Evolutionary conservation across 2,329 filamentous ascomycete genomes (phyloP).

Genomic region (Phyllosticta citrichinensis): DNA sequence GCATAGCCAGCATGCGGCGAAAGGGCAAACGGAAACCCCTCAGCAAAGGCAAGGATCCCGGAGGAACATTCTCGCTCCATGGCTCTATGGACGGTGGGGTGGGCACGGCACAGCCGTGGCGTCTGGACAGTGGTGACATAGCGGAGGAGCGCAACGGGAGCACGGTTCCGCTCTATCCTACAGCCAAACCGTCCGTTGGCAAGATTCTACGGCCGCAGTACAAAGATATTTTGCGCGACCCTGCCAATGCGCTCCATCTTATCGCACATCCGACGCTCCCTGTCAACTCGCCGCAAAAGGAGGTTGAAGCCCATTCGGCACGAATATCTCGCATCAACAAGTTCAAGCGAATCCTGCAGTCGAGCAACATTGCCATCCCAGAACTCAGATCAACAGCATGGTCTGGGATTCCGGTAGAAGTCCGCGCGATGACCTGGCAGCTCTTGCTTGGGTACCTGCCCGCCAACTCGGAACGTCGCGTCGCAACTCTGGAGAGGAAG

Average conservation of each 20-base stretch:
- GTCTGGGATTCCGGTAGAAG: conserved; percentile 90
- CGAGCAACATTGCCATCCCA: conserved; percentile 75
- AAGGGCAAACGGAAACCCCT: conserved; percentile 44
- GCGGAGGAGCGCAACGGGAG: conserved; percentile 66
- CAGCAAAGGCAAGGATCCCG: conserved; percentile 36
- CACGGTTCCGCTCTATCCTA: conserved; percentile 64
- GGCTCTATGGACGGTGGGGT: conserved; percentile 17
- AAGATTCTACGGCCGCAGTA: conserved; percentile 97
- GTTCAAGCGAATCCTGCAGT: conserved; percentile 91
- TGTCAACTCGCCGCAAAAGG: conserved; percentile 65
- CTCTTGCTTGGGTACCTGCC: conserved; percentile 89
- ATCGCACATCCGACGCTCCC: conserved; percentile 77
- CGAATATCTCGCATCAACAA: conserved; percentile 94
- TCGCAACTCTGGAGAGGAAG: conserved; percentile 84
- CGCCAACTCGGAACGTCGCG: conserved; percentile 87
- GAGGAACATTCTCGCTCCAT: conserved; percentile 20
- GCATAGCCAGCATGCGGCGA: conserved; percentile 81
- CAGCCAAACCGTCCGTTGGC: conserved; percentile 79
- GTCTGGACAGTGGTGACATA: conserved; percentile 86
- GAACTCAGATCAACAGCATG: conserved; percentile 81
- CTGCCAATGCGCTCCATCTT: conserved; percentile 87
- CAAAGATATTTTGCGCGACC: conserved; percentile 79
- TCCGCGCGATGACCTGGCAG: conserved; percentile 99
- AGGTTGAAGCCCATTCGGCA: conserved; percentile 75
- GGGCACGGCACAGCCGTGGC: conserved; percentile 27